A percentile compares a stretch with the other conserved stretches of the same genome.
Evolutionary conservation across 164 flowering plant species (phyloP).

Genomic region (Vitis amurensis): DNA sequence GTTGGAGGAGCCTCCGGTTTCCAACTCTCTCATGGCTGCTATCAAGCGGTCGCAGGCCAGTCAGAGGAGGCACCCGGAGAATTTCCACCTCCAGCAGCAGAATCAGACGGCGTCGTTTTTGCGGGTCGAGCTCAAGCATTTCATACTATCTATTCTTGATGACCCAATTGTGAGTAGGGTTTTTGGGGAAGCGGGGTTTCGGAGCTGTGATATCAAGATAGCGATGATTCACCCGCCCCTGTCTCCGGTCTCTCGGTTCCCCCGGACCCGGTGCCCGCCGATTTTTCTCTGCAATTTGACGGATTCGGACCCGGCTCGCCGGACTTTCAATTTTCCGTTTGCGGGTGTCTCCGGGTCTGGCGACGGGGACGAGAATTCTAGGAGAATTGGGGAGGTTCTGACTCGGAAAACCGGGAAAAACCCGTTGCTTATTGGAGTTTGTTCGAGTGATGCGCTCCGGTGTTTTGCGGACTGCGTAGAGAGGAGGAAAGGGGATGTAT

Average conservation of each 20-base stretch:
- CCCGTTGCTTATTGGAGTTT: constrained; percentile 47
- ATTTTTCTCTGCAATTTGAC: constrained; percentile 38
- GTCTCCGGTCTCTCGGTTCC: constrained; percentile 16
- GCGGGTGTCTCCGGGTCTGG: constrained; percentile 6
- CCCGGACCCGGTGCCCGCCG: constrained; percentile 36
- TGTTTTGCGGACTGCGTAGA: constrained; percentile 29
- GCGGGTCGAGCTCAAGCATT: constrained; percentile 39
- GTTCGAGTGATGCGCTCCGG: constrained; percentile 32
- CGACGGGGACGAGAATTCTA: constrained; percentile 32
- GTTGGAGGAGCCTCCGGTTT: constrained; percentile 58
- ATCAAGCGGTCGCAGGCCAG: constrained; percentile 82
- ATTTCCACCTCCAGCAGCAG: constrained; percentile 51
- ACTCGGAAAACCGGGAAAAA: constrained; percentile 30
- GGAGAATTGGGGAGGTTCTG: constrained; percentile 41
- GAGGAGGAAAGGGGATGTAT: constrained; percentile 14
- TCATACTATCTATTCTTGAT: constrained; percentile 38
- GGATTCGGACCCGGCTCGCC: constrained; percentile 19
- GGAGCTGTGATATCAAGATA: constrained; percentile 37
- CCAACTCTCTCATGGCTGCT: constrained; percentile 93
- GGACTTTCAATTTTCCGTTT: constrained; percentile 27
- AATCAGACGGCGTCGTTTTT: constrained; percentile 29
- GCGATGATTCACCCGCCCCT: constrained; percentile 31
- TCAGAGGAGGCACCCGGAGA: constrained; percentile 70
- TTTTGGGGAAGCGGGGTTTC: constrained; percentile 42
- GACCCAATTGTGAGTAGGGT: constrained; percentile 47